These are phyloP conservation scores for Boletus pseudopeckii DNA, from an alignment of 768 basidiomycete genomes.

Conservation along the genomic window DNA sequence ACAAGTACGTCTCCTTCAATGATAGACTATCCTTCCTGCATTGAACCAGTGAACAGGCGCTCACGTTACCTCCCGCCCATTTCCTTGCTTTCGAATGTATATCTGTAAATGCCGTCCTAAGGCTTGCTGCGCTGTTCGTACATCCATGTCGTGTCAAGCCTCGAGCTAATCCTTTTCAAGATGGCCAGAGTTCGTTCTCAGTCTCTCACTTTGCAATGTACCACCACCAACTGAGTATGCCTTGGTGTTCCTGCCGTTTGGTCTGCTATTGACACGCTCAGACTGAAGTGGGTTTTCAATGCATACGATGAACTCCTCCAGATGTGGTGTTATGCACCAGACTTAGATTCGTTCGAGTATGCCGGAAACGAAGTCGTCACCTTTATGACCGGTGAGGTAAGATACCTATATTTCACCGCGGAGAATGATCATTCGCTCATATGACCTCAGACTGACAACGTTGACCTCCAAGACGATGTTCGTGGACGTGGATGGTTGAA, in stretches of 20 bases:
- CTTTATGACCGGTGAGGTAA: slow-evolving; percentile 55
- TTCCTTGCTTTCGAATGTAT: slow-evolving; percentile 66
- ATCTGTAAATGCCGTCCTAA: slow-evolving; percentile 54
- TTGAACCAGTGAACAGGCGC: slow-evolving; percentile 36
- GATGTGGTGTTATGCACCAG: slow-evolving; percentile 61
- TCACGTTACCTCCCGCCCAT: slow-evolving; percentile 66
- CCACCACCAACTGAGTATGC: slow-evolving; percentile 66
- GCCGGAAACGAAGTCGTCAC: slow-evolving; percentile 56
- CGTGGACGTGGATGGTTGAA: slow-evolving; percentile 18
- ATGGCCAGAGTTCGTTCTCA: slow-evolving; percentile 69
- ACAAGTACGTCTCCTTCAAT: slow-evolving; percentile 42
- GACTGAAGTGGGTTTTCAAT: slow-evolving; percentile 56
- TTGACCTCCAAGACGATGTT: slow-evolving; percentile 65
- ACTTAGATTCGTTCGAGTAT: slow-evolving; percentile 65
- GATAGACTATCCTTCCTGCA: not conserved
- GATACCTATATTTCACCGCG: slow-evolving; percentile 18
- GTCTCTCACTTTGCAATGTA: slow-evolving; percentile 65
- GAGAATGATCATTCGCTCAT: slow-evolving; percentile 2
- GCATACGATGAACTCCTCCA: slow-evolving; percentile 63
- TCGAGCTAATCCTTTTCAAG: slow-evolving; percentile 34
- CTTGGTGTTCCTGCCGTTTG: not conserved
- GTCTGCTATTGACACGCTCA: slow-evolving; percentile 24
- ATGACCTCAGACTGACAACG: slow-evolving; percentile 28
- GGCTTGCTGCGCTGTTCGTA: slow-evolving; percentile 64
- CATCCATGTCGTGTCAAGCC: not conserved